Conservation (phyloP, 163 green algal genomes). For the Volvox carteri region DNA sequence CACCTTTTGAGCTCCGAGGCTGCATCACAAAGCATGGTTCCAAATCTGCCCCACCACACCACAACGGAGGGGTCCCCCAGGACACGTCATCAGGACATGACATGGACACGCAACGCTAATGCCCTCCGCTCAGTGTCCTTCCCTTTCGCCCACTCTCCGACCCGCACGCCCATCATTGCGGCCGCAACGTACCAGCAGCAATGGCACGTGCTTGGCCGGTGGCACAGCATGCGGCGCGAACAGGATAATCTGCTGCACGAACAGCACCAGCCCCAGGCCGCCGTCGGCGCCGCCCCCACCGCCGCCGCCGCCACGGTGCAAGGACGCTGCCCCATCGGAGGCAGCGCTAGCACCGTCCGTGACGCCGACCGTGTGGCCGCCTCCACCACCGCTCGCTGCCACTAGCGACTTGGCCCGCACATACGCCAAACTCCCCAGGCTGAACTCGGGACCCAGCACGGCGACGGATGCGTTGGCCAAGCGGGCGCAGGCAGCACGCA, state of each 20-base stretch:
- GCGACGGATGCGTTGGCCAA: slow-evolving; percentile 93
- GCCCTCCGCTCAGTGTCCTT: no score
- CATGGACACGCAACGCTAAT: no score
- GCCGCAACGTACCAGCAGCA: slow-evolving; percentile 67
- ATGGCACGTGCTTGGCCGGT: slow-evolving; percentile 74
- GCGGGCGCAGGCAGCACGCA: slow-evolving; percentile 81
- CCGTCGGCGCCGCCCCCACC: slow-evolving; percentile 2
- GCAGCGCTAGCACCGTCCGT: slow-evolving; percentile 22
- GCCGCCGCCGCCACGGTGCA: slow-evolving; percentile 13
- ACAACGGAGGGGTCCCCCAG: no score
- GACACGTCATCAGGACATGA: no score
- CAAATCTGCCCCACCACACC: no score
- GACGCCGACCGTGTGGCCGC: neutral
- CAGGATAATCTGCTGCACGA: slow-evolving; percentile 94
- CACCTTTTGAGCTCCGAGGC: no score
- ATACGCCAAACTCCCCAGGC: slow-evolving; percentile 81
- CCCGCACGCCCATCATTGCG: neutral
- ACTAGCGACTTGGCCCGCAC: slow-evolving; percentile 65
- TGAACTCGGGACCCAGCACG: slow-evolving; percentile 91
- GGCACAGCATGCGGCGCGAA: slow-evolving; percentile 91
- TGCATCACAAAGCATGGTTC: no score
- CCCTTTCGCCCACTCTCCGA: neutral
- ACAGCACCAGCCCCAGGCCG: slow-evolving; percentile 87
- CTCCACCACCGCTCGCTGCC: slow-evolving; percentile 20
- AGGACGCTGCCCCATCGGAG: no score